phyloP scores from a whole-genome alignment of 495 filamentous ascomycete species.

The Sabuloglossum arenarium region DNA sequence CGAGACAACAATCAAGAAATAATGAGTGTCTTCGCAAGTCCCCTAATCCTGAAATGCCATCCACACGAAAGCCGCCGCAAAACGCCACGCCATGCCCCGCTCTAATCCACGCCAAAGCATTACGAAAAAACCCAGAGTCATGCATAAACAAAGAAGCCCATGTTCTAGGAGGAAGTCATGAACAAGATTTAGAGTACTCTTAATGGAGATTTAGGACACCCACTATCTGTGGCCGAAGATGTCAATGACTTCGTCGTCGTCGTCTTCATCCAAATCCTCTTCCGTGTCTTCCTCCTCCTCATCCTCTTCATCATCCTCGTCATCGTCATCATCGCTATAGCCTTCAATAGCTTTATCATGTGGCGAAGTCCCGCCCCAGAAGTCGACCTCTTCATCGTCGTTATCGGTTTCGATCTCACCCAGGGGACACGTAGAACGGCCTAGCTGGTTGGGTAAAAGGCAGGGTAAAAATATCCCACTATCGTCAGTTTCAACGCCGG shows the following conservation, averaged over 20 bases:
- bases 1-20: not conserved
- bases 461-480: not conserved
- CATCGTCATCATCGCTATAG: conserved; percentile 16
- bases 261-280: conserved; percentile 10
- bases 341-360: conserved; percentile 12
- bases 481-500: not conserved
- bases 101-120: not conserved
- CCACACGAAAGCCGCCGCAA: not conserved
- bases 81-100: not conserved
- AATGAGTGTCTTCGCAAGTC: not conserved
- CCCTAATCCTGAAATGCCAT: not conserved
- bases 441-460: not conserved
- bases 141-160: not conserved
- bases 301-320: conserved; percentile 19
- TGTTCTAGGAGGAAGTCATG: not conserved
- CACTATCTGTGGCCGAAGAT: not conserved
- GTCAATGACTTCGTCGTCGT: not conserved
- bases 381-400: conserved; percentile 37
- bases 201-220: not conserved
- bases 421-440: not conserved
- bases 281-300: conserved; percentile 27
- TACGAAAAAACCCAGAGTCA: not conserved
- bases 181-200: not conserved
- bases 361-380: conserved; percentile 33
- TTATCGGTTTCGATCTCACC: conserved; percentile 18